Base-by-base conservation (phyloP, 148 eudicot genomes). In the Polygonum aviculare region DNA sequence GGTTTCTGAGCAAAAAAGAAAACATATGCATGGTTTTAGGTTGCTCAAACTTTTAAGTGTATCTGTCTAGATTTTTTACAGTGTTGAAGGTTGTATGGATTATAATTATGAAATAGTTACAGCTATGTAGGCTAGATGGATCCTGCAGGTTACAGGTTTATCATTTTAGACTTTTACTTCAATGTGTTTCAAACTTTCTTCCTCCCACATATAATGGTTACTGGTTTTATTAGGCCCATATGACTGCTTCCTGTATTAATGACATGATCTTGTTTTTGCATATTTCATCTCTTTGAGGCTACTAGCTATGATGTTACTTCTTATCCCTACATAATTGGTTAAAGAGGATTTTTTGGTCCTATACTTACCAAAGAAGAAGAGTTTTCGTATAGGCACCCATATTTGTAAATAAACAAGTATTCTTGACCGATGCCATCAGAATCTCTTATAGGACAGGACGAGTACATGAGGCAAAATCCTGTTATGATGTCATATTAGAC, bases 401-500 rank as follows among this genome's bases (percentile, higher is more conserved):
- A 72, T 91, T 82, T 77, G 90, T 91, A 35, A 88, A 83, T 84
- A 91, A 88, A 79, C 82, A 82, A 52, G 82, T 91, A 78, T 90
- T 91, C 54, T 80, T 87, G 82, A 48, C 83, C 0, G 97, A 91
- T 81, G 97, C 93, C 45, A 85, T 88, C 71, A 87, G 81, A 81
- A 78, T 91, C 77, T 62, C 82, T 51, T 82, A 84, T 74, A 86
- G 86, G 45, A 79, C 75, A 18, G 88, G 89, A 54, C 81, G 87
- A 79, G 16, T 74, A 70, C 81, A 73, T 69, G 83, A 77, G 45
- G 67, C 82, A 8, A 91, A 85, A 78, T 77, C 88, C 35, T 45
- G 80, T 39, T 91, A 91, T 79, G 97, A 91, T 76, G 97, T 89
- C 49, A 40, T 79, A 22, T 82, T 88, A 77, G 97, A 91, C 83